phyloP scores from a whole-genome alignment of 2,329 filamentous ascomycete species.

The Ploettnerulaceae sp. region DNA sequence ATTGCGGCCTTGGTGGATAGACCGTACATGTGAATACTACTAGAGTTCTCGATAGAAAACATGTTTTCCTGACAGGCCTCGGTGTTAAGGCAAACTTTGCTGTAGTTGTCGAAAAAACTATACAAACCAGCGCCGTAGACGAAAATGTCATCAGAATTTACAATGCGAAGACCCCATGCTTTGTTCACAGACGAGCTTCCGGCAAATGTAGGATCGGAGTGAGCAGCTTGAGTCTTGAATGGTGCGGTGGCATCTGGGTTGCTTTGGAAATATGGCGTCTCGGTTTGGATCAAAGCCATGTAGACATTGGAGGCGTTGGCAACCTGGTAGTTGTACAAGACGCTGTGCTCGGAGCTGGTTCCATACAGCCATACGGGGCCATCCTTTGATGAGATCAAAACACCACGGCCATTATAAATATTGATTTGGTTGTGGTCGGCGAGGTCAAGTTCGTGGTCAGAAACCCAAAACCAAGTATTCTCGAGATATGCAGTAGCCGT shows the following conservation, averaged over 20 bases:
- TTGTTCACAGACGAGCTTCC: slow-evolving; percentile 47
- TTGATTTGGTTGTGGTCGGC: slow-evolving; percentile 71
- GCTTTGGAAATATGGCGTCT: slow-evolving; percentile 84
- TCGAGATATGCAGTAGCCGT: slow-evolving; percentile 71
- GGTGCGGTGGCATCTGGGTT: slow-evolving; percentile 69
- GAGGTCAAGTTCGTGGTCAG: slow-evolving; percentile 84
- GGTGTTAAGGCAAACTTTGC: slow-evolving; percentile 60
- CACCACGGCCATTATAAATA: slow-evolving; percentile 77
- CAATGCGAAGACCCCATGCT: slow-evolving; percentile 70
- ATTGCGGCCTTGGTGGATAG: slow-evolving; percentile 69
- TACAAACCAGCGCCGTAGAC: slow-evolving; percentile 73
- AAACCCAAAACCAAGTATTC: slow-evolving; percentile 87
- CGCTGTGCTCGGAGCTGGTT: slow-evolving; percentile 62
- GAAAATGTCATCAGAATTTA: slow-evolving; percentile 61
- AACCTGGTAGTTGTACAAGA: slow-evolving; percentile 82
- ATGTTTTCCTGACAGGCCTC: slow-evolving; percentile 76
- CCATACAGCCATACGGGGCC: slow-evolving; percentile 78
- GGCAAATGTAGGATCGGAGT: slow-evolving; percentile 64
- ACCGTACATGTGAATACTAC: slow-evolving; percentile 57
- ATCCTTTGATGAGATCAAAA: slow-evolving; percentile 64
- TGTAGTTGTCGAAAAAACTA: slow-evolving; percentile 81
- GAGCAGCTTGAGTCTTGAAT: slow-evolving; percentile 54
- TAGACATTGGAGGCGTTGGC: slow-evolving; percentile 72
- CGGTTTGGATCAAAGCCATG: slow-evolving; percentile 80
- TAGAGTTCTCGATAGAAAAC: slow-evolving; percentile 62